These are phyloP conservation scores for Tolypocladium ophioglossoides DNA, from an alignment of 2,329 filamentous ascomycete species.

Conservation along the genomic window DNA sequence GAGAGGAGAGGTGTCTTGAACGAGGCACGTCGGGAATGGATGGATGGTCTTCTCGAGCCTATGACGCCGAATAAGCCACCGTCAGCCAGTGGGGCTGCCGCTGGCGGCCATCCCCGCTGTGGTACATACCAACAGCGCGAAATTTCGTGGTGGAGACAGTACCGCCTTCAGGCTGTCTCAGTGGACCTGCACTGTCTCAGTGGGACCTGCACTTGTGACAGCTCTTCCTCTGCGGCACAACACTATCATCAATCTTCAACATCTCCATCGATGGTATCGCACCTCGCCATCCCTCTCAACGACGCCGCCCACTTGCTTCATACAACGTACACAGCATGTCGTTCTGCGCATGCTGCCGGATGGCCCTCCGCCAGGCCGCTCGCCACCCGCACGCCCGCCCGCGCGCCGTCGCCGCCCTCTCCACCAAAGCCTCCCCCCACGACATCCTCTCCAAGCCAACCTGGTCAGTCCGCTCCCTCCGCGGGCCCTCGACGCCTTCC, in stretches of 20 bases:
- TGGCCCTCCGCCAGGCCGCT: constrained; percentile 13
- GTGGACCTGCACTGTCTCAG: too few species aligned
- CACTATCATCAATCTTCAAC: background rate
- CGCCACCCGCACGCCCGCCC: constrained; percentile 1
- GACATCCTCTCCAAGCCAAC: constrained; percentile 58
- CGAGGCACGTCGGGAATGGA: background rate
- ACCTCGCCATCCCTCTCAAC: background rate
- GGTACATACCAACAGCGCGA: background rate
- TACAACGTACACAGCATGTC: constrained; percentile 11
- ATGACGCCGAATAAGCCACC: background rate
- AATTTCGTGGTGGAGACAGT: background rate
- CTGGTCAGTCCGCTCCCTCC: constrained; percentile 74
- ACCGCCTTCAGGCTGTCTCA: background rate
- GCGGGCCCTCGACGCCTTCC: background rate
- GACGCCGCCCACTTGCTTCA: background rate
- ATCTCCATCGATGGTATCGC: background rate
- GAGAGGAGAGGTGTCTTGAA: background rate
- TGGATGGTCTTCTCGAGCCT: background rate
- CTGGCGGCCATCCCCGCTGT: background rate
- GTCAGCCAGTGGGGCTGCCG: background rate
- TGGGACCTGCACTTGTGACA: background rate
- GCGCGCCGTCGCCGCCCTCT: constrained; percentile 4
- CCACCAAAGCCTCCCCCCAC: constrained; percentile 11
- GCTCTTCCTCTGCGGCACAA: background rate
- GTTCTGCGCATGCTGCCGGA: constrained; percentile 20